These are phyloP conservation scores for Papiliotrema terrestris DNA, from an alignment of 1,284 basidiomycete genomes.

Conservation along the genomic window DNA sequence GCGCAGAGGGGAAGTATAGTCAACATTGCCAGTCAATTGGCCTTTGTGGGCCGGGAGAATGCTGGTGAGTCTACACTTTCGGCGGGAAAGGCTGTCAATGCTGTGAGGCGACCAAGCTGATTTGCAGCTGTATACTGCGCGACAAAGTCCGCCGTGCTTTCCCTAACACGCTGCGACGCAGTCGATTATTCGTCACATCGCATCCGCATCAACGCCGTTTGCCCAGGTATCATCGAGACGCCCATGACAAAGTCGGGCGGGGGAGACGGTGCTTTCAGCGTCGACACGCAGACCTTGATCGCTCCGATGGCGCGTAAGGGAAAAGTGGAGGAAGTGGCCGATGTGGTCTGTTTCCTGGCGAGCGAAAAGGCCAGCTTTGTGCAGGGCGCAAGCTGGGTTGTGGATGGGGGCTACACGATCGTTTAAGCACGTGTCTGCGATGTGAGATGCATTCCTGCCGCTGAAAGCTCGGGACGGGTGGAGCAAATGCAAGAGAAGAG, in stretches of 20 bases:
- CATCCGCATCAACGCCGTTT: slow-evolving; percentile 24
- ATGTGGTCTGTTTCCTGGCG: slow-evolving; percentile 26
- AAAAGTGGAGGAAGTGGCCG: slow-evolving; percentile 29
- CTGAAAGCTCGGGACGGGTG: too few relatives aligned
- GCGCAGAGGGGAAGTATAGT: slow-evolving; percentile 11
- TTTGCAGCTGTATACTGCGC: slow-evolving; percentile 18
- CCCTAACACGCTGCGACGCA: slow-evolving; percentile 20
- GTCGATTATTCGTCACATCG: slow-evolving; percentile 18
- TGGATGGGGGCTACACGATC: slow-evolving; percentile 34
- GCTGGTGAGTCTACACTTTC: slow-evolving; percentile 15
- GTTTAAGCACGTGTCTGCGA: not conserved
- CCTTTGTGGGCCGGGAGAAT: slow-evolving; percentile 14
- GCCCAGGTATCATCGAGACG: slow-evolving; percentile 21
- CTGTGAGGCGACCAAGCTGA: not conserved
- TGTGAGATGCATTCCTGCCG: too few relatives aligned
- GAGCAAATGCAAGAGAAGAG: too few relatives aligned
- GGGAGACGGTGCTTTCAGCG: not conserved
- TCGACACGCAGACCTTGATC: slow-evolving; percentile 9
- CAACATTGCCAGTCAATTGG: slow-evolving; percentile 3
- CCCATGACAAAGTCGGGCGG: slow-evolving; percentile 14
- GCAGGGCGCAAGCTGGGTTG: slow-evolving; percentile 29
- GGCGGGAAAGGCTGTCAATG: not conserved
- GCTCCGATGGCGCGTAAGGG: slow-evolving; percentile 29
- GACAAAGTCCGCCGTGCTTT: slow-evolving; percentile 20
- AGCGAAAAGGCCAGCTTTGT: slow-evolving; percentile 30